These are phyloP conservation scores for Globisporangium spiculum DNA, from an alignment of 352 stramenopile genomes.

Conservation along the genomic window DNA sequence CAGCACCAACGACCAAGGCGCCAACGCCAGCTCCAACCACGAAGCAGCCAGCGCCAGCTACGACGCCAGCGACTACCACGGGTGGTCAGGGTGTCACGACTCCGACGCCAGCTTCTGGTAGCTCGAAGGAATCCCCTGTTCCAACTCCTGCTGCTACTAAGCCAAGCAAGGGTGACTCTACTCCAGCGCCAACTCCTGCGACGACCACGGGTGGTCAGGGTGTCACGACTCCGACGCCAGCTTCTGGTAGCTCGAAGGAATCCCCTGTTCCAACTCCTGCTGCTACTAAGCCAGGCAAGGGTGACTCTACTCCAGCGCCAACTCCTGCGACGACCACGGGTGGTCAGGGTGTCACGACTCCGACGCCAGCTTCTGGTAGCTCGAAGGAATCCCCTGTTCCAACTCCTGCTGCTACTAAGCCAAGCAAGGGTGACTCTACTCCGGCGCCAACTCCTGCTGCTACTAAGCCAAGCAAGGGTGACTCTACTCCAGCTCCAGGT, in stretches of 20 bases:
- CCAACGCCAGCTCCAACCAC: background rate
- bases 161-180: background rate
- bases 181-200: background rate
- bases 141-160: background rate
- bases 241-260: background rate
- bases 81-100: background rate
- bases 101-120: background rate
- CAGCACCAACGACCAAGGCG: conserved; percentile 1
- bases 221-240: background rate
- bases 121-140: background rate
- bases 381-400: background rate
- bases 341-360: background rate
- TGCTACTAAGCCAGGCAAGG: background rate
- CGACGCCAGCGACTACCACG: background rate
- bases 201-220: background rate
- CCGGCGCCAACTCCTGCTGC: background rate
- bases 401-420: background rate
- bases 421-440: background rate
- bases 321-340: background rate
- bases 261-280: background rate
- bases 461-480: background rate
- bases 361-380: background rate
- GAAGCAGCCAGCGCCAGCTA: background rate
- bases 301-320: background rate
- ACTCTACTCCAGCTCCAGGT: background rate